Base-by-base conservation (phyloP, 495 filamentous ascomycete genomes). In the Rostrohypoxylon terebratum region DNA sequence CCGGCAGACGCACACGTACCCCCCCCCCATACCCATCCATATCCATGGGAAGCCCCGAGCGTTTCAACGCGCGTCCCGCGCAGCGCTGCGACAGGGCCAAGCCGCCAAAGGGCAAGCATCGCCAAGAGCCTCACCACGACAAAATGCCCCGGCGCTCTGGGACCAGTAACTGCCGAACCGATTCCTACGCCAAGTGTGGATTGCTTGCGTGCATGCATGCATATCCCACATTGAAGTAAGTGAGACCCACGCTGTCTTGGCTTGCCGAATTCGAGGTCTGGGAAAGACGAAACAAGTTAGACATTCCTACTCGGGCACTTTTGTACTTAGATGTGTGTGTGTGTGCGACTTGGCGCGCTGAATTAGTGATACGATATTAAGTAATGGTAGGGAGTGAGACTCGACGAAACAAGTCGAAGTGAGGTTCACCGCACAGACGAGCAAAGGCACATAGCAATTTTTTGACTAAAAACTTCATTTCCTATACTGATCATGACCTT, bases 61-160 rank as follows among this genome's bases (percentile, higher is more conserved):
- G 70, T 73, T 73, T 73, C 70, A 73, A 60, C 54, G 25, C 11
- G 45, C 13, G 44, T 44, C 42, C 42, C 18, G n/a, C 42, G 11
- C 42, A 23, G 40, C 10, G 59, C 70, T 65, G 70, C 70, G 65
- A 73, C 70, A 73, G 20, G 28, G 70, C 70, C 64, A 73, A 73
- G 70, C 63, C 16, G 13, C 20, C 20, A n/a, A 28, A 34, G 11
- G 40, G 16, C 13, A 50, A 59, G 63, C 20, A 64, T 72, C 45
- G 64, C 69, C 69, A 59, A 73, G 70, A 68, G 65, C 53, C 63
- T 66, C 59, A 28, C 28, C 6, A 28, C 2, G 28, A 28, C 28
- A n/a, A 64, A 33, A 38, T 66, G 57, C 61, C 42, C 47, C 47
- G 40, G 50, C 18, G 42, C 59, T 6, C 18, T 38, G 11, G 20